Percentiles rank a stretch among this genome's conserved stretches.
Conservation (phyloP, 208 protist genomes). For the Acanthamoeba castellanii region DNA sequence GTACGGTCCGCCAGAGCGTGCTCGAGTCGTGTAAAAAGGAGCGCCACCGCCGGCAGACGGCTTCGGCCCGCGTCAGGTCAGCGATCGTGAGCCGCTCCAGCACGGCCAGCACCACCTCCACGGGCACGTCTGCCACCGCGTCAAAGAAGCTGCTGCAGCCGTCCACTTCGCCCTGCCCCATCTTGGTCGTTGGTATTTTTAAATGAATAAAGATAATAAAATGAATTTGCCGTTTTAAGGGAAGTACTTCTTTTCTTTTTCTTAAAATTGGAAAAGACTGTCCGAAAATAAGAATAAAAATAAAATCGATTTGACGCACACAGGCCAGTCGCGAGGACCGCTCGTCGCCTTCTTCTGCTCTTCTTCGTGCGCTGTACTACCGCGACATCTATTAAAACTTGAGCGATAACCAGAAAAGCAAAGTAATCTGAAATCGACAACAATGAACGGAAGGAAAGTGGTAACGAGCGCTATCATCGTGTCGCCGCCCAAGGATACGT, state of each 20-base stretch:
- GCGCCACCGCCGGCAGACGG: not conserved
- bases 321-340: not conserved
- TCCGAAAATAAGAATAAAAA: not conserved
- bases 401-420: no score
- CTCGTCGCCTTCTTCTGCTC: not conserved
- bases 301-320: not conserved
- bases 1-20: not conserved
- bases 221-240: not conserved
- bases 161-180: not conserved
- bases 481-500: slow-evolving; percentile 53
- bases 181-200: slow-evolving; percentile 72
- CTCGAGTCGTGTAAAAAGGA: not conserved
- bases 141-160: not conserved
- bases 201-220: slow-evolving; percentile 79
- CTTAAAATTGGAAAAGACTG: not conserved
- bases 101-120: not conserved
- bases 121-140: not conserved
- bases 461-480: slow-evolving; percentile 69
- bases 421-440: not conserved
- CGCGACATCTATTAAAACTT: no score
- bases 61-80: not conserved
- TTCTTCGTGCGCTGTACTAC: not conserved
- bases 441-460: slow-evolving; percentile 10
- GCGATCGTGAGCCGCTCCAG: not conserved
- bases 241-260: not conserved